A percentile compares a stretch with the other conserved stretches of the same genome.
phyloP scores from a whole-genome alignment of 176 grass and related monocot genomes.

The Carex littledalei region DNA sequence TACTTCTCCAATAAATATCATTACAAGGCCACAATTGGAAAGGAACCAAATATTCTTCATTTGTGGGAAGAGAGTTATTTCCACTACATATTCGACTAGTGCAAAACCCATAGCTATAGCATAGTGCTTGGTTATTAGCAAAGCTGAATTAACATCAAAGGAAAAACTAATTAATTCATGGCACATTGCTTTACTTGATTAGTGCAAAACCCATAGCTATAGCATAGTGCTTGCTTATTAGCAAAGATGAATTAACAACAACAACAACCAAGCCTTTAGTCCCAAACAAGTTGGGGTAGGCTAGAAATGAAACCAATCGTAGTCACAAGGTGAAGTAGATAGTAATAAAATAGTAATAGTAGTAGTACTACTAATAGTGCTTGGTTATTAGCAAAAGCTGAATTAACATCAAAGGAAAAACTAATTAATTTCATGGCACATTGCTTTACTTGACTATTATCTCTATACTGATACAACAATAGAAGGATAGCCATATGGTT shows the following conservation, averaged over 20 bases:
- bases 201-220: too few species aligned
- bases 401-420: conserved; percentile 27
- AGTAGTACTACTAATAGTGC: too few species aligned
- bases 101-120: conserved; percentile 71
- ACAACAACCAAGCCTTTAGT: too few species aligned
- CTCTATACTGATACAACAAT: conserved; percentile 15
- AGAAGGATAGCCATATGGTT: background rate
- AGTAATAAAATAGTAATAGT: too few species aligned
- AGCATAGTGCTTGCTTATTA: too few species aligned
- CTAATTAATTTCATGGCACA: conserved; percentile 15
- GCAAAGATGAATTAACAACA: conserved; percentile 40
- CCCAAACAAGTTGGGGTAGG: too few species aligned
- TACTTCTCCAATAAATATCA: conserved; percentile 76
- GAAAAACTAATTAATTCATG: conserved; percentile 1
- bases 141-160: conserved; percentile 51
- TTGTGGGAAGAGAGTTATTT: conserved; percentile 57
- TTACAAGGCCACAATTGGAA: conserved; percentile 60
- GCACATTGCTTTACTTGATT: conserved; percentile 14
- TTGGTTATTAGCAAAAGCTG: conserved; percentile 28
- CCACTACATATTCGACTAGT: conserved; percentile 68
- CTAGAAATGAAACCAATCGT: too few species aligned
- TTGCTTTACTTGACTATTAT: background rate
- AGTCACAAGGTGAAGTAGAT: too few species aligned
- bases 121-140: conserved; percentile 93
- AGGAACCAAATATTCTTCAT: conserved; percentile 64